Conservation (phyloP, 495 filamentous ascomycete species). For the Lindgomyces ingoldianus region DNA sequence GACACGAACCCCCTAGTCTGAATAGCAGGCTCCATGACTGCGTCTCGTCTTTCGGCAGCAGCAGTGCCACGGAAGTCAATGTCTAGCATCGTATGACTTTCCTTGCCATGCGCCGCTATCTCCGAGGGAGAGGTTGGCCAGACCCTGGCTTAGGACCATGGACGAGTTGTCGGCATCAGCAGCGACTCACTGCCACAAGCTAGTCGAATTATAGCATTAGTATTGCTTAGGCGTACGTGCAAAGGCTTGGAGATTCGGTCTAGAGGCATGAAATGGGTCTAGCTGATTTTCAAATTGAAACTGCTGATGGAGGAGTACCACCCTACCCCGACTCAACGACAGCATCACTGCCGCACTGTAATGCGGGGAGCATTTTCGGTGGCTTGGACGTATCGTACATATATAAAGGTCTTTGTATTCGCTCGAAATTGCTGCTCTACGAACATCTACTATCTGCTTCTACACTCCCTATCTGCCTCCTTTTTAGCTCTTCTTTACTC, state of each 20-base stretch:
- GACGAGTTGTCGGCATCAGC: slow-evolving; percentile 2
- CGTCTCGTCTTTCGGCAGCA: slow-evolving; percentile 16
- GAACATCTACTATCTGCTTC: slow-evolving; percentile 18
- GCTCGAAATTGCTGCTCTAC: slow-evolving; percentile 6
- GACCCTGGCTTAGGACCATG: slow-evolving; percentile 3
- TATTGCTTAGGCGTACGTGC: slow-evolving; percentile 9
- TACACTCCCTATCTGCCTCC: slow-evolving; percentile 13
- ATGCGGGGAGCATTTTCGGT: slow-evolving; percentile 4
- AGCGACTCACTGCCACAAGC: background rate
- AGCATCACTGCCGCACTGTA: slow-evolving; percentile 10
- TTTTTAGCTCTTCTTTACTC: slow-evolving; percentile 13
- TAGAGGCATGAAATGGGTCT: slow-evolving; percentile 17
- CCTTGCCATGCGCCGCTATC: background rate
- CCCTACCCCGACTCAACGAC: slow-evolving; percentile 3
- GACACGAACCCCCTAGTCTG: slow-evolving; percentile 15
- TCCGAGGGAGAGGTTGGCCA: no score
- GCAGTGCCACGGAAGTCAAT: background rate
- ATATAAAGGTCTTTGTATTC: slow-evolving; percentile 21
- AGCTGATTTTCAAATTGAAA: slow-evolving; percentile 14
- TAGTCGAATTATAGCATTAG: slow-evolving; percentile 16
- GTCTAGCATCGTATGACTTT: background rate
- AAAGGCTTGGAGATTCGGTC: slow-evolving; percentile 13
- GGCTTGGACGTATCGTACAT: slow-evolving; percentile 7
- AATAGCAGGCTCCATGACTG: slow-evolving; percentile 14
- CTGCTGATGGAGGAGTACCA: slow-evolving; percentile 14